phyloP scores from a whole-genome alignment of 805 yeast genomes.

The Priceomyces medius region DNA sequence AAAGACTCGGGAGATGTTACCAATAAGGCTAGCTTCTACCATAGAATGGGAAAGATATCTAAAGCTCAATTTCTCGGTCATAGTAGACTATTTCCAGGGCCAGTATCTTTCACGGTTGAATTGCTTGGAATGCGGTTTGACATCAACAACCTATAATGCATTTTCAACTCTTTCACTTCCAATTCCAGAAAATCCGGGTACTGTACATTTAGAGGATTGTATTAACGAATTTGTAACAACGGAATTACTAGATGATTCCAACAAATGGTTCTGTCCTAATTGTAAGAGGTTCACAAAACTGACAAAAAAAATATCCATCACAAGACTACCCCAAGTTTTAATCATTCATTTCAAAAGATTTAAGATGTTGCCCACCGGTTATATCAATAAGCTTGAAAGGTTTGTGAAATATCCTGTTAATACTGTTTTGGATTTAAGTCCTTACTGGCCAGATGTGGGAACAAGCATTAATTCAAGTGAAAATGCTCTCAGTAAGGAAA shows the following conservation, averaged over 20 bases:
- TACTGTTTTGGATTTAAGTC: conserved; percentile 56
- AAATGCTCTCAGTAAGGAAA: conserved; percentile 31
- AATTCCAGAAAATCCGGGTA: conserved; percentile 51
- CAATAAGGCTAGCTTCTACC: conserved; percentile 78
- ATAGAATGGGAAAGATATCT: conserved; percentile 91
- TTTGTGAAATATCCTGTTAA: conserved; percentile 66
- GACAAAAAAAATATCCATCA: conserved; percentile 66
- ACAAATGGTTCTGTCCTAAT: conserved; percentile 80
- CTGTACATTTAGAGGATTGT: conserved; percentile 56
- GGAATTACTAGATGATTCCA: conserved; percentile 72
- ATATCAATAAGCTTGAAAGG: conserved; percentile 58
- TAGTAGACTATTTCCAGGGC: conserved; percentile 85
- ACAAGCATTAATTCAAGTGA: conserved; percentile 19
- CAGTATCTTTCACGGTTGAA: conserved; percentile 78
- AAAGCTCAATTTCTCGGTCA: conserved; percentile 71
- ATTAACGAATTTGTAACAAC: conserved; percentile 72
- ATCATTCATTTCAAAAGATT: conserved; percentile 87
- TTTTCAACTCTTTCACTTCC: conserved; percentile 81
- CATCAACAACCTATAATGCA: conserved; percentile 85
- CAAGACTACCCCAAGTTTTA: conserved; percentile 74
- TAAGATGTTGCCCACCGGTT: conserved; percentile 46
- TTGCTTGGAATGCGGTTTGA: conserved; percentile 68
- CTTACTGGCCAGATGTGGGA: conserved; percentile 66
- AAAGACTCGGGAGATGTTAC: conserved; percentile 63
- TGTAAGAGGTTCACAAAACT: conserved; percentile 66